phyloP scores from a whole-genome alignment of 306 rosid species.

The Glycyrrhiza uralensis region DNA sequence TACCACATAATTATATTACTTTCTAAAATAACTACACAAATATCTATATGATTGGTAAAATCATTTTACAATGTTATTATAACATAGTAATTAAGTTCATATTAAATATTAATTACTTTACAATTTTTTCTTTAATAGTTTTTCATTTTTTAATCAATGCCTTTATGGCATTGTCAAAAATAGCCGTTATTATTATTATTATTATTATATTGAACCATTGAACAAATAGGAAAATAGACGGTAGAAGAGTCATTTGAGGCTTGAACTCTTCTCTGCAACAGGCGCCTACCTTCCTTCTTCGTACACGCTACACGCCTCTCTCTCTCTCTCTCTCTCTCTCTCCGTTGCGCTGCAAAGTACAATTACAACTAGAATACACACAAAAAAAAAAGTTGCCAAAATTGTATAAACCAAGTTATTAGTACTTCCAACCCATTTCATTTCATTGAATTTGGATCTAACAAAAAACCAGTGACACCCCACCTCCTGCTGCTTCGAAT shows the following conservation, averaged over 20 bases:
- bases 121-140: too few relatives aligned
- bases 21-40: too few relatives aligned
- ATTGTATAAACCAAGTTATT: not conserved
- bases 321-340: not conserved
- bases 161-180: not conserved
- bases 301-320: constrained; percentile 11
- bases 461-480: not conserved
- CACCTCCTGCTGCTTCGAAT: too few relatives aligned
- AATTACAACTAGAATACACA: not conserved
- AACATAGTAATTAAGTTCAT: too few relatives aligned
- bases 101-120: not conserved
- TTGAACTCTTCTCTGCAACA: constrained; percentile 29
- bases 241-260: constrained; percentile 18
- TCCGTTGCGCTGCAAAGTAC: not conserved
- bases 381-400: not conserved
- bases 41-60: too few relatives aligned
- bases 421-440: not conserved
- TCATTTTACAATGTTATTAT: too few relatives aligned
- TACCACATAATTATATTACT: too few relatives aligned
- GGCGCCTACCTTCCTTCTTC: constrained; percentile 14
- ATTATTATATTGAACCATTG: too few relatives aligned
- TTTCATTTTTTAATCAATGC: not conserved
- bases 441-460: not conserved
- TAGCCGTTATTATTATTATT: not conserved
- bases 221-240: not conserved